phyloP scores from a whole-genome alignment of 805 yeast genomes.

The Saccharomycopsis amapae region DNA sequence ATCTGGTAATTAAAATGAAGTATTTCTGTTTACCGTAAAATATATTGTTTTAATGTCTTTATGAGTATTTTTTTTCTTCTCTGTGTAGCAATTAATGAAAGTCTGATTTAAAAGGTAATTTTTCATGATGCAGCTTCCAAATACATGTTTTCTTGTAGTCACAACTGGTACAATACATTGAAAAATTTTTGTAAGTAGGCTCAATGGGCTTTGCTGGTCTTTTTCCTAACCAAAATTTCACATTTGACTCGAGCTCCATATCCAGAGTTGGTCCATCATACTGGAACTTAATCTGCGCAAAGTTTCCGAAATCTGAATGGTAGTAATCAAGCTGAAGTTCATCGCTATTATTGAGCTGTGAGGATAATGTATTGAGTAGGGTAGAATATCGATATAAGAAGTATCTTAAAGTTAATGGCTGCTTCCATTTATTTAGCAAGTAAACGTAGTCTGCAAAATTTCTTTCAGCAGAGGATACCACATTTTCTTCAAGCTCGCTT shows the following conservation, averaged over 20 bases:
- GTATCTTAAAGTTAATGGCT: constrained; percentile 48
- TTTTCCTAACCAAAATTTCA: constrained; percentile 53
- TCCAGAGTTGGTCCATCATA: constrained; percentile 32
- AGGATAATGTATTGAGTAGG: constrained; percentile 31
- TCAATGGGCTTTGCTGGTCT: constrained; percentile 41
- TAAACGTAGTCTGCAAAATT: too few relatives aligned
- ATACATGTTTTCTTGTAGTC: constrained; percentile 40
- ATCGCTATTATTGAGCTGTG: constrained; percentile 29
- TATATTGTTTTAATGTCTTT: not conserved
- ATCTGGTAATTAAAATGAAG: not conserved
- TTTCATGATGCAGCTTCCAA: constrained; percentile 29
- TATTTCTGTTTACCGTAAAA: not conserved
- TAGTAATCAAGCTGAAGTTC: constrained; percentile 41
- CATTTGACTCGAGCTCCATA: constrained; percentile 29
- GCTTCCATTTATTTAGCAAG: constrained; percentile 35
- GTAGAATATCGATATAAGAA: constrained; percentile 51
- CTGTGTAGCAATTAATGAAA: too few relatives aligned
- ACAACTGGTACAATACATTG: constrained; percentile 46
- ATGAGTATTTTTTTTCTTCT: not conserved
- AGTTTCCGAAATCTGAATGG: constrained; percentile 37
- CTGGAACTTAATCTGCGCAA: constrained; percentile 34
- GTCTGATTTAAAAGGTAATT: too few relatives aligned
- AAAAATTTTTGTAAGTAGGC: constrained; percentile 30
- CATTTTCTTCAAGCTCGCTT: too few relatives aligned
- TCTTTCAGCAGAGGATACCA: too few relatives aligned